Conservation (phyloP, 78 protist species). For the Reticulomyxa filosa region DNA sequence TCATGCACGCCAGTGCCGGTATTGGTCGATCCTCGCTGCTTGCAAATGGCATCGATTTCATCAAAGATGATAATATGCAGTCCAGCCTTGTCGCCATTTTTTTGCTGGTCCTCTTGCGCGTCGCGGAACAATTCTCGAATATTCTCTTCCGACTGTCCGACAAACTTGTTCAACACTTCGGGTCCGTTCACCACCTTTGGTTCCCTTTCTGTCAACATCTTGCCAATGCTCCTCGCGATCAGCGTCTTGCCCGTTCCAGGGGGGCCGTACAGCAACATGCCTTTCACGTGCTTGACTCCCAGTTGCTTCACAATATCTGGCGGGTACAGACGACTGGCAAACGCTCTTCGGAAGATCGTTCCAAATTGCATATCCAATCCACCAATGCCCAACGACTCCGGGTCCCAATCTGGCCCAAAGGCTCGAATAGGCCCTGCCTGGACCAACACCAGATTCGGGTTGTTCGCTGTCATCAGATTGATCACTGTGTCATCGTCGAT, state of each 20-base stretch:
- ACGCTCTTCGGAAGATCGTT: conserved; percentile 7
- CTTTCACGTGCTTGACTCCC: conserved; percentile 85
- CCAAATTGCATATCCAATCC: conserved; percentile 4
- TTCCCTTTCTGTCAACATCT: conserved; percentile 81
- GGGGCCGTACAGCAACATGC: conserved; percentile 12
- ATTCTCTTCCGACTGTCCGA: conserved; percentile 89
- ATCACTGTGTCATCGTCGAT: too few species aligned
- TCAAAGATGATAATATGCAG: conserved; percentile 93
- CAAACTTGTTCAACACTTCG: conserved; percentile 62
- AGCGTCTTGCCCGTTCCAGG: conserved; percentile 75
- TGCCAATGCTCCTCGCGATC: conserved; percentile 93
- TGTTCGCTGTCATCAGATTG: too few species aligned
- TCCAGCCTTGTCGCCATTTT: conserved; percentile 65
- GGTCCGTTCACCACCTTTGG: conserved; percentile 68
- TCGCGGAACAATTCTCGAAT: conserved; percentile 79
- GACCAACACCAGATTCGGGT: too few species aligned
- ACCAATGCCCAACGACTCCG: conserved; percentile 11
- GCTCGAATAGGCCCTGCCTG: too few species aligned
- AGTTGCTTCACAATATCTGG: conserved; percentile 40
- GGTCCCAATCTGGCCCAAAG: too few species aligned
- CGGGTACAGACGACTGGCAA: background rate
- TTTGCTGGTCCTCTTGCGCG: conserved; percentile 50
- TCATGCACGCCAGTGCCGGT: conserved; percentile 74
- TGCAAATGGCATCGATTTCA: conserved; percentile 93
- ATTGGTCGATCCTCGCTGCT: conserved; percentile 45